These are phyloP conservation scores for Luffa aegyptiaca DNA, from an alignment of 306 rosid species.

Conservation along the genomic window DNA sequence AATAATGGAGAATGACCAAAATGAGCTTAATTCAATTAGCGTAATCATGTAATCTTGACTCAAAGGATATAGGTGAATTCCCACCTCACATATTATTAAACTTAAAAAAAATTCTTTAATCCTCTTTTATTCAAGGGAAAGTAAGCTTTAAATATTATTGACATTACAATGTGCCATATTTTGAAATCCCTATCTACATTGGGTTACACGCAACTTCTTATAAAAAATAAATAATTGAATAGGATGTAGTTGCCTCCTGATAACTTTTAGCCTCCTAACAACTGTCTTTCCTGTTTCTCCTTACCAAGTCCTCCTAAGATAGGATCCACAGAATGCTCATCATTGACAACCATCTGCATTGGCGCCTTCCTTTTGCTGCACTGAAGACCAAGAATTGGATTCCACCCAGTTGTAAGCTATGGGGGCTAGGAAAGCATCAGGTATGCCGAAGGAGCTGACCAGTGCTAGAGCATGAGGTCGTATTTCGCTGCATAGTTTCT, in stretches of 20 bases:
- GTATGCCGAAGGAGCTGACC: slow-evolving; percentile 88
- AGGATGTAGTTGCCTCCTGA: no score
- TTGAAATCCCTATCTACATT: background rate
- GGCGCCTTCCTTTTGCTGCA: slow-evolving; percentile 26
- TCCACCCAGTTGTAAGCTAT: slow-evolving; percentile 78
- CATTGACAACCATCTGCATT: background rate
- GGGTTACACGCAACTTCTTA: background rate
- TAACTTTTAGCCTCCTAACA: no score
- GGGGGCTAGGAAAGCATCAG: slow-evolving; percentile 82
- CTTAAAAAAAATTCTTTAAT: no score
- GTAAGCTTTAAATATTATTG: background rate
- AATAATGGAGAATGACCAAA: background rate
- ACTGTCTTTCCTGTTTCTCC: background rate
- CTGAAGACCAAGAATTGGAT: slow-evolving; percentile 69
- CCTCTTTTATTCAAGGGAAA: background rate
- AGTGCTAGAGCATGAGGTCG: slow-evolving; percentile 78
- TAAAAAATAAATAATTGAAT: no score
- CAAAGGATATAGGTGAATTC: no score
- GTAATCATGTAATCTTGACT: no score
- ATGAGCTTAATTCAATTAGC: no score
- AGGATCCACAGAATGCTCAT: background rate
- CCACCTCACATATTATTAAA: no score
- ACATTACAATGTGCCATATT: background rate
- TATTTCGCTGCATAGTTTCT: slow-evolving; percentile 54
- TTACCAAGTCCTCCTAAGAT: background rate